Evolutionary conservation across 2,329 filamentous ascomycete species (phyloP), one percentile per base, ranked within the genome.

Genomic region (Lecanosticta acicola): DNA sequence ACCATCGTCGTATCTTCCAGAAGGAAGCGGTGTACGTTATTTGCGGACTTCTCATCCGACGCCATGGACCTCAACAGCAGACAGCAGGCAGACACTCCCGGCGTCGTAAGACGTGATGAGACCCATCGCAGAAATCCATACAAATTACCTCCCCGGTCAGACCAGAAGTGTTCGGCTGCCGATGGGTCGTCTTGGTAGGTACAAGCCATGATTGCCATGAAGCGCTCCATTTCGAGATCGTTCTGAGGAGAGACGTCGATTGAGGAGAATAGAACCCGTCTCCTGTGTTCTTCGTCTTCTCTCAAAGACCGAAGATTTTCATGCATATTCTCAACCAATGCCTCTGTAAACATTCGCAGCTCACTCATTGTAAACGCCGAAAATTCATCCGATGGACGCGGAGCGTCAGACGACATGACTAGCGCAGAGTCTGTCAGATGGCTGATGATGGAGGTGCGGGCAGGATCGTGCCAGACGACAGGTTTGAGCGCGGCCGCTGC

Each of bases 41-140:
- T 83, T 20, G 93, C 91, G 58, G 87, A 93, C 43, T 86, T 80
- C 43, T 87, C 80, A 42, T 88, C 88, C 41, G 84, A 82, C 0
- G 93, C 87, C 39, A 98, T 83, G 1, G 90, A 85, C 60, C 89
- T 86, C 13, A 98, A 74, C 82, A 98, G 91, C 63, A 97, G 91
- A 66, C 93, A 98, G 59, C 97, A 98, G 10, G 91, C 90, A 50
- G 88, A 93, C 48, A 94, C 90, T 18, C 95, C 78, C n/a, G 93
- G 93, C 0, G 94, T 96, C 0, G 94, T 95, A 50, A 94, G 89
- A 58, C 93, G 79, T 57, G 88, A 84, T 3, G 93, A 95, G n/a
- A 90, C 87, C 93, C 93, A 98, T 54, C 94, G 87, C 64, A 98
- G 77, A 63, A 98, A 98, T 0, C 93, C 93, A 52, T 90, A 87